These are phyloP conservation scores for Zarea fungicola DNA, from an alignment of 2,329 filamentous ascomycete genomes.

Conservation along the genomic window DNA sequence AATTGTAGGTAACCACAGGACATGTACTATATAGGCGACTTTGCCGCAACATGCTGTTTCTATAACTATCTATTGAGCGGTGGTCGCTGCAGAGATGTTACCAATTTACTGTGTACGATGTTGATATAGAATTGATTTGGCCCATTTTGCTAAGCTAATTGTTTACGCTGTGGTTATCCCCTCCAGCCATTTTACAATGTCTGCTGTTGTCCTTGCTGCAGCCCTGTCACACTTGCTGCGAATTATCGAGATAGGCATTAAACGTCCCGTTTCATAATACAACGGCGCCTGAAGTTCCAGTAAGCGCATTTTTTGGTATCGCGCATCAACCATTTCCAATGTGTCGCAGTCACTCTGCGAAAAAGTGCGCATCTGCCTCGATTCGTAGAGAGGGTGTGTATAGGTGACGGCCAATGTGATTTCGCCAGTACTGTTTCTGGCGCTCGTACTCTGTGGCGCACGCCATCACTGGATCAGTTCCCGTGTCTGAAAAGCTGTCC, in stretches of 20 bases:
- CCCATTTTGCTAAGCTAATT: no score
- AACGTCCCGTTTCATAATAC: conserved; percentile 37
- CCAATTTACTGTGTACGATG: no score
- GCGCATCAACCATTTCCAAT: conserved; percentile 30
- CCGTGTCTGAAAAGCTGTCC: no score
- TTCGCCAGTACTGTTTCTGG: conserved; percentile 27
- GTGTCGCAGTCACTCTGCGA: conserved; percentile 28
- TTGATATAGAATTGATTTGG: no score
- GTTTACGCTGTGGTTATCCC: conserved; percentile 1
- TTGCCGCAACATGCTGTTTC: no score
- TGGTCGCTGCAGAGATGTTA: no score
- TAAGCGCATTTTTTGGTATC: conserved; percentile 30
- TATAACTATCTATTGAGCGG: no score
- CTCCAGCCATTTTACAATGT: conserved; percentile 1
- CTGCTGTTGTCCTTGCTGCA: not conserved
- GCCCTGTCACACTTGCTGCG: conserved; percentile 25
- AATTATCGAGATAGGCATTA: conserved; percentile 35
- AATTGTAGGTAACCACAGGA: not conserved
- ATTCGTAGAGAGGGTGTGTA: conserved; percentile 24
- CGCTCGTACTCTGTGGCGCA: conserved; percentile 13
- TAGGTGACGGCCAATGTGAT: conserved; percentile 25
- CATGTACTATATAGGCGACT: no score
- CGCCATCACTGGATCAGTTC: no score
- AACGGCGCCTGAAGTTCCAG: conserved; percentile 41
- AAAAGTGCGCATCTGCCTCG: conserved; percentile 22